These are phyloP conservation scores for Geranium incanum DNA, from an alignment of 441 rosid genomes.

Conservation along the genomic window DNA sequence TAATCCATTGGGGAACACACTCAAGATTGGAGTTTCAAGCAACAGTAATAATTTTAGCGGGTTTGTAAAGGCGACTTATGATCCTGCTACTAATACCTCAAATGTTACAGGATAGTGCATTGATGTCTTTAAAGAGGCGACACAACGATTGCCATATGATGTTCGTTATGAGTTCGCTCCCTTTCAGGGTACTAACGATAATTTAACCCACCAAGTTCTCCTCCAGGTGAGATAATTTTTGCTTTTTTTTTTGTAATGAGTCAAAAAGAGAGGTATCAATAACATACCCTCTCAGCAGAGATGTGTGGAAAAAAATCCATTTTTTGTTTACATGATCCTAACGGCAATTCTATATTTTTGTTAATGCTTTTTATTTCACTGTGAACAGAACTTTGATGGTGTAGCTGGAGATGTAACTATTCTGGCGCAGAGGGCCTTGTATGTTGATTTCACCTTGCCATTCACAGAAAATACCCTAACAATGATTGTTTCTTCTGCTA, in stretches of 20 bases:
- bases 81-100: conserved; percentile 16
- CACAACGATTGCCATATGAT: conserved; percentile 33
- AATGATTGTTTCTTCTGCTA: conserved; percentile 32
- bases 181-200: conserved; percentile 32
- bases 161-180: conserved; percentile 32
- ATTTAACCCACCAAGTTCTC: conserved; percentile 38
- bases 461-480: conserved; percentile 46
- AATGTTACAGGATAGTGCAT: conserved; percentile 36
- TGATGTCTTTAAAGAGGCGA: conserved; percentile 40
- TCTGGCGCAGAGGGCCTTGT: conserved; percentile 30
- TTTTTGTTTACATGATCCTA: no score
- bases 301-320: no score
- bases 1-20: conserved; percentile 33
- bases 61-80: conserved; percentile 35
- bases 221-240: conserved; percentile 29
- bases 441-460: conserved; percentile 53
- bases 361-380: not conserved
- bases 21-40: conserved; percentile 45
- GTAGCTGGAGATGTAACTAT: conserved; percentile 58
- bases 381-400: conserved; percentile 34
- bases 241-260: not conserved
- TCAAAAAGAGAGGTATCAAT: no score
- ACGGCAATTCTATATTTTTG: not conserved
- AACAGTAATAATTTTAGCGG: conserved; percentile 26
- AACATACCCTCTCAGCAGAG: no score